Evolutionary conservation across 306 rosid genomes (phyloP), one percentile per base, ranked within the genome.

Genomic region (Medicago arabica): DNA sequence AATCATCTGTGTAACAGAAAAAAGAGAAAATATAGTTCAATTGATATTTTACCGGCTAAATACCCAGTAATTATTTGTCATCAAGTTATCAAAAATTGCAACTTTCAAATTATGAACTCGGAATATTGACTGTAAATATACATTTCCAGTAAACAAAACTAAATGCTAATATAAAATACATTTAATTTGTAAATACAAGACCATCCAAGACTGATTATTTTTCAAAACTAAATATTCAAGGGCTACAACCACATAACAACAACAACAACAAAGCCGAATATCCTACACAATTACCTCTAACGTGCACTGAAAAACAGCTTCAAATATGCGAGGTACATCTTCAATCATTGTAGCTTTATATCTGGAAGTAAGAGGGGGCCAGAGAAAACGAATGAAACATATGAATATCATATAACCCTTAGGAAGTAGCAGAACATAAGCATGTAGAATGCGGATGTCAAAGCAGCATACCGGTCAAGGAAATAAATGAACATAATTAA

Each of bases 261-360:
- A 38, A 67, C 36, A 40, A 21, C 54, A 59, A 28, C 16, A 62
- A 61, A 43, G 69, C 15, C 12, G 49, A 75, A 64, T 23, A 75
- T 47, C 39, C 60, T 28, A 58, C 19, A 79, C 54, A 53, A 76
- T 87, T 81, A 90, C 99, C 97, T 89, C 97, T 80, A 96, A 84
- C 4, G 99, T 96, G 93, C 99, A 96, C 89, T 92, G 98, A 41
- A 96, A 96, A 78, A 92, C 93, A 53, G 99, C 99, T 88, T 96
- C 99, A 80, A 96, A 96, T 86, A 96, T 92, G 44, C 98, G 92
- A 76, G 96, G 96, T 80, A 96, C 96, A 50, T 96, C 99, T 19
- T 96, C 99, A 46, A 87, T 79, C 99, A 96, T 96, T 64, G 97
- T 86, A 75, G 75, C 81, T 87, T 92, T 92, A 84, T 96, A 96